Percentiles rank a stretch among this genome's conserved stretches.
phyloP scores from a whole-genome alignment of 371 early-diverging fungal species.

The Chytridium lagenaria region DNA sequence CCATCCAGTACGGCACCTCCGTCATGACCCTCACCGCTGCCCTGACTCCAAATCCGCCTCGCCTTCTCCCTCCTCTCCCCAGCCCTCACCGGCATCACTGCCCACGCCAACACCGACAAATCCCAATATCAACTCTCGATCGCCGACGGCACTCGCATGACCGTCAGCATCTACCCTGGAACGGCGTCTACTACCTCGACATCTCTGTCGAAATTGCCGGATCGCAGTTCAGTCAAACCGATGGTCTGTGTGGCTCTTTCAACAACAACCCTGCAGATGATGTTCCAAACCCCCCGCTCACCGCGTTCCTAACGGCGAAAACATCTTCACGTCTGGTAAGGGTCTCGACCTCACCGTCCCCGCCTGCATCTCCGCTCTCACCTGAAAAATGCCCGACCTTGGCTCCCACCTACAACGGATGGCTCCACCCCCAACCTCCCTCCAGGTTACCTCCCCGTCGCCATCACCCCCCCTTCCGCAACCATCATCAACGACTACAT shows the following conservation, averaged over 20 bases:
- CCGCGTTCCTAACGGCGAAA: background rate
- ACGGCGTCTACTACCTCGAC: conserved; percentile 19
- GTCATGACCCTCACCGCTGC: conserved; percentile 11
- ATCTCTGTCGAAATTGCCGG: conserved; percentile 16
- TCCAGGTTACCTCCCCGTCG: background rate
- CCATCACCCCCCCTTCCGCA: conserved; percentile 8
- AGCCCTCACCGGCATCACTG: conserved; percentile 11
- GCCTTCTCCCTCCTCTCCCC: conserved; percentile 2
- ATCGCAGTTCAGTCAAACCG: conserved; percentile 1
- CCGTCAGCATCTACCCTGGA: conserved; percentile 19
- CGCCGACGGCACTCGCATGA: conserved; percentile 1
- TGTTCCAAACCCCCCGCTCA: background rate
- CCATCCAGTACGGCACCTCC: conserved; percentile 25
- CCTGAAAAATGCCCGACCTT: background rate
- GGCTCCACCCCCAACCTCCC: background rate
- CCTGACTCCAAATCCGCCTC: background rate
- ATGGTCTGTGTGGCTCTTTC: conserved; percentile 20
- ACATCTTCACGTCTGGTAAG: background rate
- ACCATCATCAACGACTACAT: conserved; percentile 12
- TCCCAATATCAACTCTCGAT: conserved; percentile 5
- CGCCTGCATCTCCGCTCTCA: background rate
- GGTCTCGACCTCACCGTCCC: conserved; percentile 5
- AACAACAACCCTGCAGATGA: conserved; percentile 4
- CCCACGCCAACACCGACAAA: conserved; percentile 8
- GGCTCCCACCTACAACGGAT: background rate